Percentiles rank a stretch among this genome's conserved stretches.
Evolutionary conservation across 176 grass and related monocot genomes (phyloP).

Genomic region (Poa annua): DNA sequence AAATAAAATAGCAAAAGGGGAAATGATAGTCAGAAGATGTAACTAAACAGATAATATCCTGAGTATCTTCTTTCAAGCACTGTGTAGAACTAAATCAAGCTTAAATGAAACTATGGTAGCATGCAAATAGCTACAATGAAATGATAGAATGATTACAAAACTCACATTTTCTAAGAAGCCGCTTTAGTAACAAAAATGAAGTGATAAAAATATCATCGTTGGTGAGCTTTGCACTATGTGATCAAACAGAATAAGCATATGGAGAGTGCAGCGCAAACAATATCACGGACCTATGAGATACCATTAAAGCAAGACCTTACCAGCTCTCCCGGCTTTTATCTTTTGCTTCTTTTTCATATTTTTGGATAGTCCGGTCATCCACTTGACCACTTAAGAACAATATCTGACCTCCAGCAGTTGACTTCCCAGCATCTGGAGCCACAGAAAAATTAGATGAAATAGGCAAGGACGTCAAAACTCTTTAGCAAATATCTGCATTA

Average conservation of each 20-base stretch:
- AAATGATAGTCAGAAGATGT: conserved; percentile 2
- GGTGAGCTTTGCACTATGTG: not conserved
- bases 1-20: not conserved
- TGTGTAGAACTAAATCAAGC: not conserved
- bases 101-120: not conserved
- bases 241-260: not conserved
- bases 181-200: not conserved
- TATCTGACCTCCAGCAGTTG: conserved; percentile 92
- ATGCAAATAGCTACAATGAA: not conserved
- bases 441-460: conserved; percentile 4
- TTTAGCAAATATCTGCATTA: conserved; percentile 1
- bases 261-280: not conserved
- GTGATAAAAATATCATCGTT: not conserved
- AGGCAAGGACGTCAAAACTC: not conserved
- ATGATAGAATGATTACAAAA: not conserved
- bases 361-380: conserved; percentile 97
- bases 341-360: conserved; percentile 98
- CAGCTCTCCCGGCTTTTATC: conserved; percentile 97
- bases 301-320: conserved; percentile 44
- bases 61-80: conserved; percentile 4
- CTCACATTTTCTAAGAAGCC: not conserved
- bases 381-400: conserved; percentile 95
- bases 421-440: conserved; percentile 85
- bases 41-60: not conserved
- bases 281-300: not conserved